Percentiles rank a stretch among this genome's conserved stretches.
phyloP scores from a whole-genome alignment of 345 rosid genomes.

The Eucalyptus pumila region DNA sequence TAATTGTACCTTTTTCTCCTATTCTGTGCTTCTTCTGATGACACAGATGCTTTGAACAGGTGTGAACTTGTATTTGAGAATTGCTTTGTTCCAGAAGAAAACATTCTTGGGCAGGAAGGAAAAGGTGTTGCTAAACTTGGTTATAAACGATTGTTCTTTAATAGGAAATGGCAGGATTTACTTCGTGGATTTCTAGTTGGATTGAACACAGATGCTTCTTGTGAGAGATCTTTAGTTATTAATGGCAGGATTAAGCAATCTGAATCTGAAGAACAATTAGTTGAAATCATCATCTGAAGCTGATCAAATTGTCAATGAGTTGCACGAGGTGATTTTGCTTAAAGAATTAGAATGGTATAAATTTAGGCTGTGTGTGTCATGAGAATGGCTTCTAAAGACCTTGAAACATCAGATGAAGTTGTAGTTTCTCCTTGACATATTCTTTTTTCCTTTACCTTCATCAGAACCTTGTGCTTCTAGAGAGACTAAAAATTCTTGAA shows the following conservation, averaged over 20 bases:
- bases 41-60: constrained; percentile 27
- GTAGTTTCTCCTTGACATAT: background rate
- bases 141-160: background rate
- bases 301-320: background rate
- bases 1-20: background rate
- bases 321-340: background rate
- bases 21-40: constrained; percentile 9
- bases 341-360: background rate
- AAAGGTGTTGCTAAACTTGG: constrained; percentile 46
- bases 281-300: background rate
- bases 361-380: background rate
- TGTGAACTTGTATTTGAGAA: constrained; percentile 95
- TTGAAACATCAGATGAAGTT: background rate
- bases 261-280: background rate
- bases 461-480: background rate
- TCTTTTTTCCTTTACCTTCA: background rate
- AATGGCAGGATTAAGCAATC: background rate
- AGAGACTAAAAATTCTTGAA: background rate
- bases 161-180: background rate
- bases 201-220: background rate
- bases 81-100: constrained; percentile 82
- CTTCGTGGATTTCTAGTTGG: background rate
- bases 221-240: background rate
- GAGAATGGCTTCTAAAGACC: background rate
- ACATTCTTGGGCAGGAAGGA: constrained; percentile 82